Evolutionary conservation across 257 asterid species (phyloP).

Genomic region (Scutellaria barbata): DNA sequence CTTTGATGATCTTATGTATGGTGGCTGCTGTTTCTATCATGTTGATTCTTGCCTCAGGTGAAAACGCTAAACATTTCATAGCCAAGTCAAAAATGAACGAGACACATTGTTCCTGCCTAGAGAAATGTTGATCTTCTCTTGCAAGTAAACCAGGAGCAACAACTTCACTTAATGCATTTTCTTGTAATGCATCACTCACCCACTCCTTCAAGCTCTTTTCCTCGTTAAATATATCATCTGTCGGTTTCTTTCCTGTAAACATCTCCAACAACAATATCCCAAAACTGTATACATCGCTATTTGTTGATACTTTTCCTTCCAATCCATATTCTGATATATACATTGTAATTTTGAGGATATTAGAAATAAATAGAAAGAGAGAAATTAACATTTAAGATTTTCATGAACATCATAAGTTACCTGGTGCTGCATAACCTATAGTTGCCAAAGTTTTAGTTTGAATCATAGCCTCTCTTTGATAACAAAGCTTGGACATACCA

Average conservation of each 20-base stretch:
- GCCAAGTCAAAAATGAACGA: neutral
- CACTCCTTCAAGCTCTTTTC: too few relatives aligned
- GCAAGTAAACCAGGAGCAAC: neutral
- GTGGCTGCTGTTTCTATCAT: slow-evolving; percentile 15
- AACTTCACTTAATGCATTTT: neutral
- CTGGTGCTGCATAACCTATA: slow-evolving; percentile 45
- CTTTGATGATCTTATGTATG: too few relatives aligned
- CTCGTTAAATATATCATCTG: too few relatives aligned
- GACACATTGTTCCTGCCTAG: neutral
- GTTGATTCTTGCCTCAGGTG: too few relatives aligned
- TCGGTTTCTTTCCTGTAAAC: too few relatives aligned
- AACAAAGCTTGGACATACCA: slow-evolving; percentile 40
- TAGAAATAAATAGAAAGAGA: too few relatives aligned
- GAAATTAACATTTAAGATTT: too few relatives aligned
- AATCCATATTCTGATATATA: slow-evolving; percentile 35
- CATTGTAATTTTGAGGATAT: too few relatives aligned
- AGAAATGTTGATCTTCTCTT: neutral
- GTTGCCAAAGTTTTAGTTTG: slow-evolving; percentile 41
- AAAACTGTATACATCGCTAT: slow-evolving; percentile 22
- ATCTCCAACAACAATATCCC: neutral
- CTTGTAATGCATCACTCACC: too few relatives aligned
- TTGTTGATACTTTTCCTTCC: slow-evolving; percentile 35
- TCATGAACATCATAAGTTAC: slow-evolving; percentile 11
- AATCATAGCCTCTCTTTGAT: slow-evolving; percentile 23
- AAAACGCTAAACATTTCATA: neutral